phyloP scores from a whole-genome alignment of 129 eudicot species.

The Tagetes patula region DNA sequence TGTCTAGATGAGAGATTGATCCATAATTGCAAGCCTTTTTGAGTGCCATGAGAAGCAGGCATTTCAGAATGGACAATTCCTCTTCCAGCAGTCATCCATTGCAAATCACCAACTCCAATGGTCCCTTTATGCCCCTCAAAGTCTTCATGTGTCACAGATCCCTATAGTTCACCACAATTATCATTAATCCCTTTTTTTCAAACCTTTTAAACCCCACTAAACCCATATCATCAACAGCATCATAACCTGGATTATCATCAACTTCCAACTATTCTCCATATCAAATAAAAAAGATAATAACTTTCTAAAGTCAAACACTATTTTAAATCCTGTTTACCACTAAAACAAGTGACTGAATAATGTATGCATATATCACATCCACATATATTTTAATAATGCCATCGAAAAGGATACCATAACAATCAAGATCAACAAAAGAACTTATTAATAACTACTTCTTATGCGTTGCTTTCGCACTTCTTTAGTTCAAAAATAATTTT shows the following conservation, averaged over 20 bases:
- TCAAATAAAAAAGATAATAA: background rate
- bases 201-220: conserved; percentile 30
- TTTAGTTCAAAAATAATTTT: background rate
- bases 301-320: conserved; percentile 21
- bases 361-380: conserved; percentile 14
- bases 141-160: conserved; percentile 81
- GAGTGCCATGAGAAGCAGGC: conserved; percentile 80
- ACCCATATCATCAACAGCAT: conserved; percentile 10
- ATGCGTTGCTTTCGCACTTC: background rate
- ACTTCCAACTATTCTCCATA: background rate
- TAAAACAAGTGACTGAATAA: background rate
- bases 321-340: conserved; percentile 9
- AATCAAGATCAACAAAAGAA: conserved; percentile 9
- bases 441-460: background rate
- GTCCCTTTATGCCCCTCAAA: conserved; percentile 83
- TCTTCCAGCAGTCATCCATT: conserved; percentile 97
- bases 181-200: conserved; percentile 16
- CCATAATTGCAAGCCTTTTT: conserved; percentile 83
- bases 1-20: conserved; percentile 74
- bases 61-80: conserved; percentile 93
- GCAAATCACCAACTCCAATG: conserved; percentile 79
- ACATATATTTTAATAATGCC: background rate
- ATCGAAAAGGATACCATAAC: conserved; percentile 2
- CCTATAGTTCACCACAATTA: conserved; percentile 39
- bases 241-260: conserved; percentile 1